Evolutionary conservation across 345 rosid genomes (phyloP).

Genomic region (Lepidium didymum): DNA sequence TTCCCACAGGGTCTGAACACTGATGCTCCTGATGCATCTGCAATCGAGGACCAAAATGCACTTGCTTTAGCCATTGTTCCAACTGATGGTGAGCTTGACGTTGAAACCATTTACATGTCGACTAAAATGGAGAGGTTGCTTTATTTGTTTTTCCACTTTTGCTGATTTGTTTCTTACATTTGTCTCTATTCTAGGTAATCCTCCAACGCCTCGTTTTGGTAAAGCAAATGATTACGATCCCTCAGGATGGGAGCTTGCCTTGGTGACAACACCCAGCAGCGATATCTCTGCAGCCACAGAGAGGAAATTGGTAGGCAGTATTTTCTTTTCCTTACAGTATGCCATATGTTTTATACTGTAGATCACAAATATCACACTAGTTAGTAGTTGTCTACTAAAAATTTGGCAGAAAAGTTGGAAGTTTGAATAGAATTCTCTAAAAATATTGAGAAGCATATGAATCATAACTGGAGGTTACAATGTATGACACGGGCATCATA

Average conservation of each 20-base stretch:
- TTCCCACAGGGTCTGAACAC: conserved; percentile 60
- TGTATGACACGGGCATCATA: not conserved
- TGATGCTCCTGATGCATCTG: conserved; percentile 48
- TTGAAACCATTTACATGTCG: not conserved
- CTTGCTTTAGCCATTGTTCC: conserved; percentile 87
- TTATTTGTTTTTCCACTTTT: not conserved
- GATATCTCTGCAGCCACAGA: conserved; percentile 72
- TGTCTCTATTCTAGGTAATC: conserved; percentile 4
- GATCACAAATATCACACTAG: not conserved
- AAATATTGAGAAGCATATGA: not conserved
- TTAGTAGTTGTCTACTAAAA: not conserved
- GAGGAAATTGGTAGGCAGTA: conserved; percentile 68
- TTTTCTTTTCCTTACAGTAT: not conserved
- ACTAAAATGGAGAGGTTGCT: not conserved
- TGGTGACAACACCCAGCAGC: conserved; percentile 67
- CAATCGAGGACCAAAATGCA: conserved; percentile 85
- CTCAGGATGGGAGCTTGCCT: conserved; percentile 93
- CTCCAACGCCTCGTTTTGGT: conserved; percentile 44
- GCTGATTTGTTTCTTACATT: not conserved
- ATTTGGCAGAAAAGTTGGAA: not conserved
- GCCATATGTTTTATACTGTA: not conserved
- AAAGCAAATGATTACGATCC: conserved; percentile 71
- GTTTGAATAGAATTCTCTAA: not conserved
- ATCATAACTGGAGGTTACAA: not conserved
- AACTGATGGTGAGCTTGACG: conserved; percentile 42